Conservation (phyloP, 495 filamentous ascomycete species). For the Aspergillus bertholletiae region DNA sequence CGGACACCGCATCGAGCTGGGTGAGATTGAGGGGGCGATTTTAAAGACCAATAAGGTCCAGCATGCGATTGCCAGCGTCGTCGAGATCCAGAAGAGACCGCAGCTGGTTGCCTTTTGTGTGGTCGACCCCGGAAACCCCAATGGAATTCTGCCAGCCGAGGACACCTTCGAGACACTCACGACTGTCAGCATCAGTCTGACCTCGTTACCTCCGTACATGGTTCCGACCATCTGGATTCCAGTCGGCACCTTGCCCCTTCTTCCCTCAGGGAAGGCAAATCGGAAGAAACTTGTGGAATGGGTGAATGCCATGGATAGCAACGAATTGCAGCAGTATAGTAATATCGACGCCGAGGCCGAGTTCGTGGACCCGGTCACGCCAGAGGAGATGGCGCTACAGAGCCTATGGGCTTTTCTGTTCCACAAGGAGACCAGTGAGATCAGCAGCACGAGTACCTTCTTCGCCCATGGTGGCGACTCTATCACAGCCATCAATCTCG, state of each 20-base stretch:
- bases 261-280: background rate
- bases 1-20: background rate
- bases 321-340: background rate
- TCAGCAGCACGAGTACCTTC: background rate
- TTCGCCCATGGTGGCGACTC: background rate
- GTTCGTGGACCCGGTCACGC: background rate
- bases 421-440: background rate
- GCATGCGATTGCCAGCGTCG: background rate
- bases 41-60: background rate
- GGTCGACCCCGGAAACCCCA: background rate
- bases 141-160: background rate
- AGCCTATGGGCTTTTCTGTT: background rate
- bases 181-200: too few species aligned
- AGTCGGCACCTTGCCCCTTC: background rate
- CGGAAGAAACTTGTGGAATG: background rate
- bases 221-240: background rate
- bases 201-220: background rate
- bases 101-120: background rate
- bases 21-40: background rate
- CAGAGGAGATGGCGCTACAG: background rate
- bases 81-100: background rate
- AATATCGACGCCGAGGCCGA: background rate
- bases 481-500: background rate
- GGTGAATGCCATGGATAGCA: background rate
- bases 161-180: background rate